phyloP scores from a whole-genome alignment of 257 asterid genomes.

The Solanum clarkiae region DNA sequence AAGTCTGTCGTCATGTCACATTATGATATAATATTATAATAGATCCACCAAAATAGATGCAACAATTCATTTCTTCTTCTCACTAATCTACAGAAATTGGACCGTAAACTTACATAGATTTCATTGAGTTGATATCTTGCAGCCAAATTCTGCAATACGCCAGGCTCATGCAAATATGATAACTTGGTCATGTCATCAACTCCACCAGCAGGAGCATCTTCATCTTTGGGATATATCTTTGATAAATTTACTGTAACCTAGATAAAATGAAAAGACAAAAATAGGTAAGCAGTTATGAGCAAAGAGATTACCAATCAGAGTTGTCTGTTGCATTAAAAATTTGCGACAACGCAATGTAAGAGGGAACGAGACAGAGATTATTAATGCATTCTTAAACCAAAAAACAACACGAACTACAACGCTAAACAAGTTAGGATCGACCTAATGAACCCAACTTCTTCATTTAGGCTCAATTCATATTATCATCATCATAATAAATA shows the following conservation, averaged over 20 bases:
- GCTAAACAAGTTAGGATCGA: neutral
- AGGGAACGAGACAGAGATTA: neutral
- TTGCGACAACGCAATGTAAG: neutral
- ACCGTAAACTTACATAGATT: neutral
- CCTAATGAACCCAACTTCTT: neutral
- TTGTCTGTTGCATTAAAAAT: neutral
- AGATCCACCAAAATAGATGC: neutral
- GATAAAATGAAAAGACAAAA: neutral
- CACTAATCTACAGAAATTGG: neutral
- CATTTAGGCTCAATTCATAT: neutral
- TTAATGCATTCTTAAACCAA: neutral
- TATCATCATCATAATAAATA: neutral
- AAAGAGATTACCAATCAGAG: neutral
- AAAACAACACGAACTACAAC: neutral
- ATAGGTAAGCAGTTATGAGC: neutral
- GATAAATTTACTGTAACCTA: slow-evolving; percentile 4
- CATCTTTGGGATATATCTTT: slow-evolving; percentile 7
- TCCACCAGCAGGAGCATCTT: slow-evolving; percentile 8
- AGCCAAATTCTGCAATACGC: slow-evolving; percentile 8
- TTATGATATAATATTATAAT: neutral
- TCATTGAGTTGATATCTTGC: slow-evolving; percentile 9
- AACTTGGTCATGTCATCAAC: slow-evolving; percentile 10
- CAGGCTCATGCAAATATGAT: slow-evolving; percentile 11
- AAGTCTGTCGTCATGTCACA: slow-evolving; percentile 5
- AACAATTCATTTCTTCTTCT: neutral